phyloP scores from a whole-genome alignment of 2,329 filamentous ascomycete species.

The Colletotrichum sp. region DNA sequence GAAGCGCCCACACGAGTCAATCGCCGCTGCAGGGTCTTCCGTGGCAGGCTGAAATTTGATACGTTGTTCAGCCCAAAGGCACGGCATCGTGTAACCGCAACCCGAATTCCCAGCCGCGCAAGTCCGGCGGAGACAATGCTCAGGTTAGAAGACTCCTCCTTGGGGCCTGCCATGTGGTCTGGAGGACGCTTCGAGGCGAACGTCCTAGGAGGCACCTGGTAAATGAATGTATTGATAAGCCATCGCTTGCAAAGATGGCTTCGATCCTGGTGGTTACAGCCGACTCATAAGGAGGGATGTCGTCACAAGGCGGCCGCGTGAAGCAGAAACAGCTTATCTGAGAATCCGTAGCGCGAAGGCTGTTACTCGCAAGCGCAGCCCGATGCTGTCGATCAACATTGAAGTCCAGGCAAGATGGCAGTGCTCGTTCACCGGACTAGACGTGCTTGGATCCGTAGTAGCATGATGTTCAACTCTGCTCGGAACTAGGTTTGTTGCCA shows the following conservation, averaged over 20 bases:
- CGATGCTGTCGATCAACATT: neutral
- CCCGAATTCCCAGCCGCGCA: neutral
- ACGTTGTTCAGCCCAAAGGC: neutral
- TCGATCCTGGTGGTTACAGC: neutral
- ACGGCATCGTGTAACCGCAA: neutral
- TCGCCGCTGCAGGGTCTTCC: slow-evolving; percentile 6
- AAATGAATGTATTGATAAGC: neutral
- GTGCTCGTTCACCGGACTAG: neutral
- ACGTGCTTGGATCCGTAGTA: neutral
- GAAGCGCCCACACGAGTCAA: slow-evolving; percentile 5
- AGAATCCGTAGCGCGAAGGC: neutral
- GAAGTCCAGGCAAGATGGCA: neutral
- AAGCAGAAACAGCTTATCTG: neutral
- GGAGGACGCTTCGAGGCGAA: neutral
- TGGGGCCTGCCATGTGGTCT: neutral
- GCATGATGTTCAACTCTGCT: neutral
- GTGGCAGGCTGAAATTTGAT: neutral
- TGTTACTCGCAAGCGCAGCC: neutral
- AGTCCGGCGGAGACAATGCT: neutral
- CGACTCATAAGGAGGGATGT: neutral
- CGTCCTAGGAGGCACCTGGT: neutral
- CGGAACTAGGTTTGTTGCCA: neutral
- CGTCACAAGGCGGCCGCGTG: neutral
- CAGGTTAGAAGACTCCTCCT: neutral
- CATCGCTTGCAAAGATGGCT: neutral